Evolutionary conservation across 2,329 filamentous ascomycete genomes (phyloP).

Genomic region (Coniochaeta sp.): DNA sequence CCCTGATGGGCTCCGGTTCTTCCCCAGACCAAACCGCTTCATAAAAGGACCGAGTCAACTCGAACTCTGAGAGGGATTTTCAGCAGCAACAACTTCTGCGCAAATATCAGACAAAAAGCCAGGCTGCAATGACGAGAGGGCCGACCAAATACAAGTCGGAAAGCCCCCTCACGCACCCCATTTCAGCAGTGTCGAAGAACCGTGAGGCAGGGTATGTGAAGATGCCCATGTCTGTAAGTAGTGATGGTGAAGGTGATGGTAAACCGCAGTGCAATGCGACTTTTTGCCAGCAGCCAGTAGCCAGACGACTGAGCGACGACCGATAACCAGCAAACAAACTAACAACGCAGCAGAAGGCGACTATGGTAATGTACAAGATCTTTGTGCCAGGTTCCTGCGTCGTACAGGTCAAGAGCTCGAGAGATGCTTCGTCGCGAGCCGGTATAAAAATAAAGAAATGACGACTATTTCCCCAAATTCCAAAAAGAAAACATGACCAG

Average conservation of each 20-base stretch:
- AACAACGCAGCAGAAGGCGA: constrained; percentile 28
- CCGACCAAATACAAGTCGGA: constrained; percentile 7
- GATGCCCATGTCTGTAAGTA: constrained; percentile 22
- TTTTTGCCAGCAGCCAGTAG: constrained; percentile 22
- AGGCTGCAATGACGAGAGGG: background rate
- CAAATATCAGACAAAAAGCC: background rate
- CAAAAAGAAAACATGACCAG: constrained; percentile 15
- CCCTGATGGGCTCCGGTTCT: background rate
- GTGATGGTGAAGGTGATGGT: constrained; percentile 18
- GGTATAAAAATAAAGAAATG: constrained; percentile 20
- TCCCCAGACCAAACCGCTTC: background rate
- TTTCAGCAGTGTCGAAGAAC: constrained; percentile 3
- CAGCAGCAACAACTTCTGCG: constrained; percentile 2
- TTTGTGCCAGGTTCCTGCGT: constrained; percentile 31
- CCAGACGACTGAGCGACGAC: constrained; percentile 29
- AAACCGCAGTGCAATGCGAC: constrained; percentile 25
- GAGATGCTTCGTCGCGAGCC: constrained; percentile 19
- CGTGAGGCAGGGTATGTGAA: constrained; percentile 10
- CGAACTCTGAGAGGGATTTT: background rate
- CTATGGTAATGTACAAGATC: constrained; percentile 51
- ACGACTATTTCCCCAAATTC: constrained; percentile 20
- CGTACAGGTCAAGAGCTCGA: constrained; percentile 25
- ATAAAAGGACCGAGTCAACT: background rate
- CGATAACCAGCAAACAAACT: constrained; percentile 35
- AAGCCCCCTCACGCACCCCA: constrained; percentile 7